phyloP scores from a whole-genome alignment of 192 early-diverging fungal genomes.

The Linnemannia zychae region DNA sequence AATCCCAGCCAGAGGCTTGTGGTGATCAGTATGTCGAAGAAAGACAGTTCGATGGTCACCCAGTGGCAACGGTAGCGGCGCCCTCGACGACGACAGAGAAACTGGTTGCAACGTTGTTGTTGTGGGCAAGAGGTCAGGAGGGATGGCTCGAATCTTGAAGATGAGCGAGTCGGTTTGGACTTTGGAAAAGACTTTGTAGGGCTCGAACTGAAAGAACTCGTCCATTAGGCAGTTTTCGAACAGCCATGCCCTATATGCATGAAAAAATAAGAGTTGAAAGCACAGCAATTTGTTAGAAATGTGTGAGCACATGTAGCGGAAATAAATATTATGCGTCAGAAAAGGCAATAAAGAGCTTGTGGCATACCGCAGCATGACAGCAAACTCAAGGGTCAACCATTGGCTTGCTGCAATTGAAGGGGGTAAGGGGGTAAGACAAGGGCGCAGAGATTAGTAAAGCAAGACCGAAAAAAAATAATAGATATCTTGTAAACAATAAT shows the following conservation, averaged over 20 bases:
- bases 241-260: constrained; percentile 60
- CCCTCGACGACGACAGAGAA: background rate
- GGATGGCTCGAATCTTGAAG: constrained; percentile 62
- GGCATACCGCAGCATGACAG: constrained; percentile 62
- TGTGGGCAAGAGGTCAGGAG: background rate
- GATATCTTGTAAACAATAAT: too few species aligned
- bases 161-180: constrained; percentile 72
- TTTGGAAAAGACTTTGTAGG: constrained; percentile 72
- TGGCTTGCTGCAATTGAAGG: constrained; percentile 59
- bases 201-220: constrained; percentile 70
- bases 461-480: background rate
- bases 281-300: background rate
- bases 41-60: constrained; percentile 51
- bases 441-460: background rate
- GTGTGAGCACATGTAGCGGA: background rate
- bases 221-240: constrained; percentile 65
- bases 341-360: background rate
- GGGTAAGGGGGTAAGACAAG: too few species aligned
- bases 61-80: constrained; percentile 1
- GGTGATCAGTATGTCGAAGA: constrained; percentile 60
- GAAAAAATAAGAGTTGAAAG: background rate
- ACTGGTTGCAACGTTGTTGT: background rate
- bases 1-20: constrained; percentile 52
- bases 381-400: constrained; percentile 72
- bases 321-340: background rate